phyloP scores from a whole-genome alignment of 495 filamentous ascomycete genomes.

The Articulospora tetracladia region DNA sequence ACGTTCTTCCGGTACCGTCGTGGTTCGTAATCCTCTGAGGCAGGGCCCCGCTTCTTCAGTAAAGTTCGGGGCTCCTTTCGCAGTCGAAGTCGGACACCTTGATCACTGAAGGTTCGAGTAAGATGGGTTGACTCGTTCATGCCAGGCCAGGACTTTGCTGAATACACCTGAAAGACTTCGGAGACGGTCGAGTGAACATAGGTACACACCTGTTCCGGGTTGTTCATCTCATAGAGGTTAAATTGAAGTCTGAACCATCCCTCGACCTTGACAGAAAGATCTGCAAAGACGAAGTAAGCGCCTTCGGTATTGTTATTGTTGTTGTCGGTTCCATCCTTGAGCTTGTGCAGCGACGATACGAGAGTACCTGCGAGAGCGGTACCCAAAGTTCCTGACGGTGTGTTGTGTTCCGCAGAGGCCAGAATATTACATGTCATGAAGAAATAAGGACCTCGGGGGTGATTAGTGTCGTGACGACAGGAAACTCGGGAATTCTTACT shows the following conservation, averaged over 20 bases:
- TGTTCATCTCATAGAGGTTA: slow-evolving; percentile 76
- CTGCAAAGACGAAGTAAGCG: slow-evolving; percentile 95
- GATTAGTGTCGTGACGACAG: not conserved
- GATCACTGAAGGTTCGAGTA: slow-evolving; percentile 90
- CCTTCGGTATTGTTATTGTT: slow-evolving; percentile 88
- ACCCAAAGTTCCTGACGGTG: slow-evolving; percentile 23
- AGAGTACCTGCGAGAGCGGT: slow-evolving; percentile 72
- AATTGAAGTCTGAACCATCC: slow-evolving; percentile 80
- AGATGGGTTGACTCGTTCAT: slow-evolving; percentile 89
- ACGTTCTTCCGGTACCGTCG: slow-evolving; percentile 8
- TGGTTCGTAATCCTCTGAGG: slow-evolving; percentile 24
- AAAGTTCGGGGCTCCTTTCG: slow-evolving; percentile 75
- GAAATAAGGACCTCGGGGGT: slow-evolving; percentile 65
- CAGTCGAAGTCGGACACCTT: slow-evolving; percentile 85
- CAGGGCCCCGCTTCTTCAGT: slow-evolving; percentile 31
- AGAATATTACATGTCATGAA: slow-evolving; percentile 75
- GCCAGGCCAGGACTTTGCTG: slow-evolving; percentile 78
- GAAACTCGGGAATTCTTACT: slow-evolving; percentile 30
- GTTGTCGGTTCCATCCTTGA: slow-evolving; percentile 84
- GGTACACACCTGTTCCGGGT: slow-evolving; percentile 46
- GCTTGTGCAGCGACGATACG: slow-evolving; percentile 86
- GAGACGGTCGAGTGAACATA: slow-evolving; percentile 70
- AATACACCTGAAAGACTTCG: slow-evolving; percentile 69
- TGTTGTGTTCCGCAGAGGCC: slow-evolving; percentile 49
- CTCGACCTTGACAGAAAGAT: slow-evolving; percentile 80